Evolutionary conservation across 2,329 filamentous ascomycete species (phyloP), one percentile per base, ranked within the genome.

Genomic region (Alternaria burnsii): DNA sequence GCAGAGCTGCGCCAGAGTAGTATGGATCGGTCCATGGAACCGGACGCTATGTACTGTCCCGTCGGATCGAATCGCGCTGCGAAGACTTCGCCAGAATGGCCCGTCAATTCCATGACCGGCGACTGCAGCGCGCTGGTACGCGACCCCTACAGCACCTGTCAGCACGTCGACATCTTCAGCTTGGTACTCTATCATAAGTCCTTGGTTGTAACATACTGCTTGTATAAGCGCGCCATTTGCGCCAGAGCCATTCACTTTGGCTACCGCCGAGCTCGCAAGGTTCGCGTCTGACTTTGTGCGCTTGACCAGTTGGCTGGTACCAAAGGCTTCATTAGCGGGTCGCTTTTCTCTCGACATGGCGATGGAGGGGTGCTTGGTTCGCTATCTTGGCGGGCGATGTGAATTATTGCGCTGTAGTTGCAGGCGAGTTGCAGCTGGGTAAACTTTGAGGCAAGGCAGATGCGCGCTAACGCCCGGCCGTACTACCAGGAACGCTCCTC

Each of bases 1-100:
- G 93, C 94, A 63, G 94, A 93, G 2, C 94, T 96, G 72, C 91
- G 88, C 95, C 95, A 99, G 30, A 99, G 86, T 80, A 98, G 84
- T 71, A 99, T 95, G 59, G 89, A 92, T 71, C 94, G 87, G 76
- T 99, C 95, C 92, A 97, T 97, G 12, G 93, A 95, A 9, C 93
- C 94, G 1, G 95, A 98, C 42, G 95, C 95, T 71, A 98, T 95
- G 66, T 93, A 85, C 65, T 93, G 90, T 43, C 94, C 94, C 2
- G 91, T 91, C 3, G 92, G 91, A 75, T 97, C 93, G 75, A 99
- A 99, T 75, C 92, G 90, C 50, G 92, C 91, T 24, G 92, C 86
- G 76, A 98, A 98, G 48, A 99, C 88, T 81, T 99, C 95, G 20
- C 92, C 93, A 32, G 84, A 84, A 68, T 90, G 88, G 26, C 87